Evolutionary conservation across 768 basidiomycete species (phyloP).

Genomic region (Termitomyces sp.): DNA sequence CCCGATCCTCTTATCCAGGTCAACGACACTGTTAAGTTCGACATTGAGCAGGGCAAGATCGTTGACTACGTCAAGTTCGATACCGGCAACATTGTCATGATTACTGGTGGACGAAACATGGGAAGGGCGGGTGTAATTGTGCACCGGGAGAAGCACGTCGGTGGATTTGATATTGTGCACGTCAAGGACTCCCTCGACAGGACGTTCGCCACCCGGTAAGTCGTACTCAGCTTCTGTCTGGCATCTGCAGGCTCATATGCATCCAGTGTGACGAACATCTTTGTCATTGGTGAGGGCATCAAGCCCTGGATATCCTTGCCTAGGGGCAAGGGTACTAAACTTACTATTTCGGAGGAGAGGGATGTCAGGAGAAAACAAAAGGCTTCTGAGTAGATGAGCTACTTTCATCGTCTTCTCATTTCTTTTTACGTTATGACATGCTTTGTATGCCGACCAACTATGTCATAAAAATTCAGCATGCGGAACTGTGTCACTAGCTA

Average conservation of each 20-base stretch:
- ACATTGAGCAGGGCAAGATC: slow-evolving; percentile 93
- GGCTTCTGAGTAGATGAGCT: slow-evolving; percentile 59
- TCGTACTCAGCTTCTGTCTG: slow-evolving; percentile 9
- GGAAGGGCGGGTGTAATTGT: slow-evolving; percentile 95
- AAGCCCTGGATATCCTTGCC: slow-evolving; percentile 98
- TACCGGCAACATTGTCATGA: slow-evolving; percentile 94
- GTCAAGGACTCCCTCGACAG: slow-evolving; percentile 94
- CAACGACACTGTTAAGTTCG: slow-evolving; percentile 98
- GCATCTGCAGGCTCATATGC: neutral
- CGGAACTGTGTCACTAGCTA: neutral
- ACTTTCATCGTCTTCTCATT: slow-evolving; percentile 14
- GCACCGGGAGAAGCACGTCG: slow-evolving; percentile 95
- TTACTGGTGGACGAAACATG: slow-evolving; percentile 99
- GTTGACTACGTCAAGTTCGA: slow-evolving; percentile 93
- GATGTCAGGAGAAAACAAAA: slow-evolving; percentile 85
- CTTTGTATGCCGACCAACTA: slow-evolving; percentile 37
- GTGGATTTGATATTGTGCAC: slow-evolving; percentile 98
- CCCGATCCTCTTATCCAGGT: slow-evolving; percentile 93
- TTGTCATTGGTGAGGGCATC: slow-evolving; percentile 92
- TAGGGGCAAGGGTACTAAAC: slow-evolving; percentile 96
- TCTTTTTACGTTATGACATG: slow-evolving; percentile 31
- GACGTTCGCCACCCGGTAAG: slow-evolving; percentile 96
- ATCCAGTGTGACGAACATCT: slow-evolving; percentile 89
- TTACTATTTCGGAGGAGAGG: slow-evolving; percentile 95
- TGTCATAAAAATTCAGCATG: slow-evolving; percentile 19